phyloP scores from a whole-genome alignment of 306 rosid species.

The Trifolium fragiferum region DNA sequence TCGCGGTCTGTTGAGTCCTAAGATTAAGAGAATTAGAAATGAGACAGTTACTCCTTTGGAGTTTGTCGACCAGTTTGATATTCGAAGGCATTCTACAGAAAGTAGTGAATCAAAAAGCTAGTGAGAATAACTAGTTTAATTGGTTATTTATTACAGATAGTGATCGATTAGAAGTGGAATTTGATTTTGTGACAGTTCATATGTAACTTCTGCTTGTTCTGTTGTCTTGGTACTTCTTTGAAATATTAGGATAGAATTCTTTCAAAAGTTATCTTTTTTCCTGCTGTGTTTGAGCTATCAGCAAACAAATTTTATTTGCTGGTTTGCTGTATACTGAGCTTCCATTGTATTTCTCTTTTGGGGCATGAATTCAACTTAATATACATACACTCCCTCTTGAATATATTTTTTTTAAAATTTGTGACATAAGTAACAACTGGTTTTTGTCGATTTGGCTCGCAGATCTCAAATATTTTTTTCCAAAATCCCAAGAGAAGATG shows the following conservation, averaged over 20 bases:
- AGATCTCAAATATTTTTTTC: slow-evolving; percentile 17
- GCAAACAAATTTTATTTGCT: slow-evolving; percentile 51
- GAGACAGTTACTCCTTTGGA: slow-evolving; percentile 84
- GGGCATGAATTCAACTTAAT: slow-evolving; percentile 36
- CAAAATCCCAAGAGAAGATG: slow-evolving; percentile 14
- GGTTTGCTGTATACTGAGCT: slow-evolving; percentile 49
- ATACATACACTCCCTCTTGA: slow-evolving; percentile 34
- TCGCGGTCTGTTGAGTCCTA: slow-evolving; percentile 91
- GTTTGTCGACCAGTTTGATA: slow-evolving; percentile 75
- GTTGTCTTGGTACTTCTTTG: slow-evolving; percentile 47
- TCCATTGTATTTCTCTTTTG: slow-evolving; percentile 34
- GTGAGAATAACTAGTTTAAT: slow-evolving; percentile 43
- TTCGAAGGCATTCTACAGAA: slow-evolving; percentile 58
- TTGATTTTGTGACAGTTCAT: slow-evolving; percentile 51
- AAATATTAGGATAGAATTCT: slow-evolving; percentile 64
- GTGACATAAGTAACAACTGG: slow-evolving; percentile 6
- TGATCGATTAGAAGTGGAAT: slow-evolving; percentile 50
- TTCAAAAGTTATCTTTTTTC: slow-evolving; percentile 53
- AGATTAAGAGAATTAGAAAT: slow-evolving; percentile 89
- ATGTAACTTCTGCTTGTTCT: slow-evolving; percentile 46
- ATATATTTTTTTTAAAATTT: slow-evolving; percentile 10
- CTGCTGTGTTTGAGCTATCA: slow-evolving; percentile 47
- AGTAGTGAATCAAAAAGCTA: slow-evolving; percentile 57
- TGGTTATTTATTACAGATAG: slow-evolving; percentile 53
- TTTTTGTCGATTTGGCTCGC: slow-evolving; percentile 26